Evolutionary conservation across 805 yeast genomes (phyloP).

Genomic region (Yarrowia sp.): DNA sequence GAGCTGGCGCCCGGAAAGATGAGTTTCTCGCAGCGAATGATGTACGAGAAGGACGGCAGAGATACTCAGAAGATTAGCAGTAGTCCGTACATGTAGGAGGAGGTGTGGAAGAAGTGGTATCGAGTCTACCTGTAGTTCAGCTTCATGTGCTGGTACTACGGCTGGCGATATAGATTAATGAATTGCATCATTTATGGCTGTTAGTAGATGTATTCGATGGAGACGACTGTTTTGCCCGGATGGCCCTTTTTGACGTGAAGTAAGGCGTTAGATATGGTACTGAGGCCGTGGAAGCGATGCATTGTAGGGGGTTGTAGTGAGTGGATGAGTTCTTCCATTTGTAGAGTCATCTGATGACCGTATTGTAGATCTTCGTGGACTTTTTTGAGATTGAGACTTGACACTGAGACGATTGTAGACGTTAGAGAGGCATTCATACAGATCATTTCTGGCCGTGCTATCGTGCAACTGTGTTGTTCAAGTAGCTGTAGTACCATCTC

Average conservation of each 20-base stretch:
- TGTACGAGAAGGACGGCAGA: conserved; percentile 41
- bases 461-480: not conserved
- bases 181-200: conserved; percentile 6
- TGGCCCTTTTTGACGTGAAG: not conserved
- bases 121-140: not conserved
- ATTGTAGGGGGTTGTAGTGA: not conserved
- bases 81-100: conserved; percentile 30
- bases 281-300: not conserved
- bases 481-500: not conserved
- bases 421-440: not conserved
- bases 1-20: conserved; percentile 41
- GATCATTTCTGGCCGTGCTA: not conserved
- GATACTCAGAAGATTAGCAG: conserved; percentile 34
- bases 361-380: not conserved
- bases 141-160: not conserved
- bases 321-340: not conserved
- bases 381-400: not conserved
- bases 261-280: not conserved
- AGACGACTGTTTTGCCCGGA: not conserved
- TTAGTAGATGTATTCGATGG: not conserved
- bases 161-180: conserved; percentile 16
- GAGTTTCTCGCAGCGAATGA: conserved; percentile 44
- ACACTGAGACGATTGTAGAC: not conserved
- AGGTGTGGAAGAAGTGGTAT: not conserved
- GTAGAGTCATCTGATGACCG: not conserved